Evolutionary conservation across 139 green algal species (phyloP).

Genomic region (Yamagishiella unicocca): DNA sequence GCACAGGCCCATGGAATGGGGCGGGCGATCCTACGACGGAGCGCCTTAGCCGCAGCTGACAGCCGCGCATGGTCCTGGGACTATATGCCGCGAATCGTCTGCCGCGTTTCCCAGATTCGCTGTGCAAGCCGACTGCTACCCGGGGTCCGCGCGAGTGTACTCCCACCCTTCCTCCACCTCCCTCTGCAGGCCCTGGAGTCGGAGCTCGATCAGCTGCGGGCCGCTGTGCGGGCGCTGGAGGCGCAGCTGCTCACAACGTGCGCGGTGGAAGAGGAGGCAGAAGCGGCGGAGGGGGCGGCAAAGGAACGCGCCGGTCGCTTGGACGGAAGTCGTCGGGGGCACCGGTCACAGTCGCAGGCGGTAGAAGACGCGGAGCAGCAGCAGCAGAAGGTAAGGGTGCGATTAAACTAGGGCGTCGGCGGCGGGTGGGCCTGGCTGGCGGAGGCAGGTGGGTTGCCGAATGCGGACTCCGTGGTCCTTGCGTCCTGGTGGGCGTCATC

Average conservation of each 20-base stretch:
- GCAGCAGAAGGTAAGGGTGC: neutral
- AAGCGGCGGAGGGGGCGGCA: neutral
- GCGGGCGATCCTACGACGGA: neutral
- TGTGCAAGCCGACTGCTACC: neutral
- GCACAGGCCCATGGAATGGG: neutral
- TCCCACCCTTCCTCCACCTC: neutral
- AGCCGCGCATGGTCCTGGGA: neutral
- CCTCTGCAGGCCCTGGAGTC: neutral
- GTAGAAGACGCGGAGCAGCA: neutral
- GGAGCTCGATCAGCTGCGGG: neutral
- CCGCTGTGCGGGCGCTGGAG: neutral
- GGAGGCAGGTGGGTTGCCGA: no score
- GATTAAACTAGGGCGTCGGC: no score
- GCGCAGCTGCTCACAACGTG: neutral
- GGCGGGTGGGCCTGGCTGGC: no score
- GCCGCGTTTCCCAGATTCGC: neutral
- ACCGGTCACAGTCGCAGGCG: no score
- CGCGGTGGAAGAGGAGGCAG: neutral
- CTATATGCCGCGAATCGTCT: neutral
- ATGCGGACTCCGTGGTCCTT: no score
- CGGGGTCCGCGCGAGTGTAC: neutral
- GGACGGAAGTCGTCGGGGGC: no score
- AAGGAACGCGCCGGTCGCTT: neutral
- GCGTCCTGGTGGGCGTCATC: neutral
- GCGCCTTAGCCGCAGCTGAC: constrained; percentile 3